phyloP scores from a whole-genome alignment of 75 land plant genomes.

The Sequoiadendron giganteum region DNA sequence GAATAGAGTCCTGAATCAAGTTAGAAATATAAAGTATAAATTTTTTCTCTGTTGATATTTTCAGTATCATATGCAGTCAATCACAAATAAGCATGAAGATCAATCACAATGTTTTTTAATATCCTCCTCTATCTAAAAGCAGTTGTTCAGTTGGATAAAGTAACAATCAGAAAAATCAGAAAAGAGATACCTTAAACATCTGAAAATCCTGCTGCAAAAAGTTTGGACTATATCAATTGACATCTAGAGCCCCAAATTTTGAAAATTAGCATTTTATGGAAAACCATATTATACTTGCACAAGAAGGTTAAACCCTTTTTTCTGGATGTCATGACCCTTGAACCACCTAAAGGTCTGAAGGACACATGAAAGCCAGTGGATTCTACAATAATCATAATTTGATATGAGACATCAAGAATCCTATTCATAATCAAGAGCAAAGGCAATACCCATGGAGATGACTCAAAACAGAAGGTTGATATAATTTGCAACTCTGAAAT shows the following conservation, averaged over 20 bases:
- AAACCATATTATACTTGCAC: background rate
- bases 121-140: background rate
- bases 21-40: background rate
- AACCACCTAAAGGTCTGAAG: background rate
- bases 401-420: background rate
- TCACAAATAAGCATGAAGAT: background rate
- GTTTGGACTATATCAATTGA: background rate
- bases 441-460: background rate
- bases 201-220: background rate
- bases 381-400: background rate
- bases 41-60: background rate
- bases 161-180: background rate
- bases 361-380: background rate
- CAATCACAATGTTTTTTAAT: background rate
- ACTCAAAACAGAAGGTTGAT: background rate
- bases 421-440: background rate
- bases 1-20: background rate
- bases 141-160: background rate
- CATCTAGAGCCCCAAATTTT: background rate
- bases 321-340: background rate
- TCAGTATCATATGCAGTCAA: background rate
- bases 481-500: background rate
- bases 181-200: background rate
- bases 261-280: background rate
- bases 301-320: background rate